Evolutionary conservation across 2,329 filamentous ascomycete species (phyloP).

Genomic region (Raffaelea deltoideospora): DNA sequence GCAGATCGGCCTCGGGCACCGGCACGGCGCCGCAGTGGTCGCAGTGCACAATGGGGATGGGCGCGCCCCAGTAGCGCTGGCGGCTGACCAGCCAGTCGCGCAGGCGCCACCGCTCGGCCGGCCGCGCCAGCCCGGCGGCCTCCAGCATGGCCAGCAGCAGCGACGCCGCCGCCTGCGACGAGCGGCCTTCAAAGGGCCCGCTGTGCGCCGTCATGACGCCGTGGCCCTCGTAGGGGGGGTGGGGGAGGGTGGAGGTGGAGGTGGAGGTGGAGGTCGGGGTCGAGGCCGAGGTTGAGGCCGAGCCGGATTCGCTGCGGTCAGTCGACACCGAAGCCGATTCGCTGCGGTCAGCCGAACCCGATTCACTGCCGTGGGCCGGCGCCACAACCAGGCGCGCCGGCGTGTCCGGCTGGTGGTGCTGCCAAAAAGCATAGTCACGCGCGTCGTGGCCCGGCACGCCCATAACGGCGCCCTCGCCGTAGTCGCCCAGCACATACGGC

Average conservation of each 20-base stretch:
- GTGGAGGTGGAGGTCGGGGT: background rate
- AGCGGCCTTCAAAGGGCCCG: slow-evolving; percentile 47
- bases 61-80: slow-evolving; percentile 85
- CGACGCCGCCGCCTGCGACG: slow-evolving; percentile 46
- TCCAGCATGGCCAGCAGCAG: slow-evolving; percentile 44
- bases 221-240: slow-evolving; percentile 45
- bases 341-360: slow-evolving; percentile 19
- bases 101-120: slow-evolving; percentile 62
- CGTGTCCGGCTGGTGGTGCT: slow-evolving; percentile 44
- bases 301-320: too few relatives aligned
- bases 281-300: slow-evolving; percentile 12
- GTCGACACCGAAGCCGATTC: slow-evolving; percentile 20
- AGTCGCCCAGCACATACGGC: slow-evolving; percentile 72
- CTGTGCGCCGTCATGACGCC: slow-evolving; percentile 55
- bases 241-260: background rate
- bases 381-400: slow-evolving; percentile 50
- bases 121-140: slow-evolving; percentile 39
- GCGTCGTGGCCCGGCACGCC: slow-evolving; percentile 76
- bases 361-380: slow-evolving; percentile 23
- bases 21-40: slow-evolving; percentile 60
- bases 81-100: slow-evolving; percentile 84
- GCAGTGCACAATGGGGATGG: slow-evolving; percentile 82
- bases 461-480: slow-evolving; percentile 82
- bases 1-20: slow-evolving; percentile 61
- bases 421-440: slow-evolving; percentile 70